Conservation (phyloP, 257 asterid genomes). For the Scutellaria minor region DNA sequence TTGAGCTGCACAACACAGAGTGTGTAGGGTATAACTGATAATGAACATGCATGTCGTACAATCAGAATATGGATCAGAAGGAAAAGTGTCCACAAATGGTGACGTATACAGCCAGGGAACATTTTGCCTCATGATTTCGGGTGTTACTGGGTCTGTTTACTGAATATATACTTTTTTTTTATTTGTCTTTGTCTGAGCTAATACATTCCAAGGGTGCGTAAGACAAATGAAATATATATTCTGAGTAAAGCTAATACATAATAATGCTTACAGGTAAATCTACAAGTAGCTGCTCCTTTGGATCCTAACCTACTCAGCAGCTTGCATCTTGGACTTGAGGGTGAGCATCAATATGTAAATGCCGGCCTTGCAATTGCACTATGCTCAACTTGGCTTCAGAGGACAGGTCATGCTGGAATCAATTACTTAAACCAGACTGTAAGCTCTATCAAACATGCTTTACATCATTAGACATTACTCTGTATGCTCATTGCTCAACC, state of each 20-base stretch:
- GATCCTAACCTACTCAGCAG: slow-evolving; percentile 72
- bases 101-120: slow-evolving; percentile 26
- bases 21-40: slow-evolving; percentile 14
- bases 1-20: slow-evolving; percentile 21
- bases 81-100: too few relatives aligned
- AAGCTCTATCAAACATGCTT: slow-evolving; percentile 42
- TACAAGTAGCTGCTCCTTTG: slow-evolving; percentile 79
- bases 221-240: slow-evolving; percentile 11
- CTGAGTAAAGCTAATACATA: slow-evolving; percentile 33
- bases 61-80: too few relatives aligned
- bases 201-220: slow-evolving; percentile 10
- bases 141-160: slow-evolving; percentile 10
- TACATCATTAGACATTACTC: slow-evolving; percentile 22
- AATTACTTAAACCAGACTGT: slow-evolving; percentile 75
- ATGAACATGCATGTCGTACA: too few relatives aligned
- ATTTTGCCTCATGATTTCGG: slow-evolving; percentile 15
- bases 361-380: slow-evolving; percentile 97
- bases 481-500: slow-evolving; percentile 31
- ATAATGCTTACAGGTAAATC: slow-evolving; percentile 63
- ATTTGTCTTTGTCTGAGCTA: slow-evolving; percentile 28
- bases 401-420: slow-evolving; percentile 80
- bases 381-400: slow-evolving; percentile 94
- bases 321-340: slow-evolving; percentile 85
- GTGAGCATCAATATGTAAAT: slow-evolving; percentile 92
- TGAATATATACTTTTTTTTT: slow-evolving; percentile 20